Percentiles rank a stretch among this genome's conserved stretches.
Evolutionary conservation across 768 basidiomycete species (phyloP).

Genomic region (Hypholoma sublateritium): DNA sequence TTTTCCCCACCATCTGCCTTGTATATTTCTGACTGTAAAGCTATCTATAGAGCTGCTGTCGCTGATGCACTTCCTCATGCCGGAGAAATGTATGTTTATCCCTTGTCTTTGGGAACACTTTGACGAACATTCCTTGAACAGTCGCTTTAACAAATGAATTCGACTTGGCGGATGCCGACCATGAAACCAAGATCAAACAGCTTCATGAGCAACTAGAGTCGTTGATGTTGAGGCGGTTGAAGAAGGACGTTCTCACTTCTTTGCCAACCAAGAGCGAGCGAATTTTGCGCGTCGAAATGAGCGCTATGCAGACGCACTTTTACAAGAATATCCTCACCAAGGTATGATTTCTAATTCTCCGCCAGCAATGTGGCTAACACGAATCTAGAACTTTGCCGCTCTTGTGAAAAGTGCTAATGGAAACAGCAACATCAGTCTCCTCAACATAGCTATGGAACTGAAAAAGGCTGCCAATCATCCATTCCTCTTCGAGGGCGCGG

Average conservation of each 20-base stretch:
- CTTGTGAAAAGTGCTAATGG: conserved; percentile 88
- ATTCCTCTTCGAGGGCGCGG: conserved; percentile 96
- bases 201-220: conserved; percentile 90
- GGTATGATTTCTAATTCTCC: conserved; percentile 37
- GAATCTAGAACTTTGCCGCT: conserved; percentile 82
- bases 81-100: conserved; percentile 80
- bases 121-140: conserved; percentile 26
- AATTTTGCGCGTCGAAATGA: conserved; percentile 97
- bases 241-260: conserved; percentile 94
- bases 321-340: conserved; percentile 98
- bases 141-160: conserved; percentile 94
- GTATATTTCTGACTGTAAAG: not conserved
- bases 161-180: conserved; percentile 89
- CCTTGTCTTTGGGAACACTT: not conserved
- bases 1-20: not conserved
- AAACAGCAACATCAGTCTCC: conserved; percentile 87
- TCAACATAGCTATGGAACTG: conserved; percentile 98
- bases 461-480: conserved; percentile 99
- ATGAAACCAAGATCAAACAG: conserved; percentile 94
- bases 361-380: conserved; percentile 6
- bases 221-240: conserved; percentile 92
- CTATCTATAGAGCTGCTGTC: conserved; percentile 76
- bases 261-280: conserved; percentile 98
- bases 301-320: conserved; percentile 92
- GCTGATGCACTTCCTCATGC: conserved; percentile 99